Conservation (phyloP, 2,329 filamentous ascomycete species). For the Fusarium sp. region DNA sequence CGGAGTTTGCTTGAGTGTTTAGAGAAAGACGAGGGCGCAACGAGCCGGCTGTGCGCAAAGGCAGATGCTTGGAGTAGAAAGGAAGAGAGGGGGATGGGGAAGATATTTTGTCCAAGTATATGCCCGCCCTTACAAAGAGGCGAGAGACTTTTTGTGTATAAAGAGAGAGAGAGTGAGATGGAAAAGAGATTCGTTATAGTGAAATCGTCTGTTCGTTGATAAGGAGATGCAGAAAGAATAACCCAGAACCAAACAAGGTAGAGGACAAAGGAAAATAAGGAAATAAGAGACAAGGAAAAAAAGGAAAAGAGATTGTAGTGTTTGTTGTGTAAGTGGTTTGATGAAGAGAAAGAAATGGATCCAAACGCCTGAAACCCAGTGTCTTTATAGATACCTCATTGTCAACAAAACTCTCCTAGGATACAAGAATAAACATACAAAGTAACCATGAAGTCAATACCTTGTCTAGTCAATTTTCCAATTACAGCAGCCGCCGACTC, state of each 20-base stretch:
- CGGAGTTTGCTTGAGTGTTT: conserved; percentile 50
- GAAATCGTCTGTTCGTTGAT: conserved; percentile 33
- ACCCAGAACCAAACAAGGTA: conserved; percentile 38
- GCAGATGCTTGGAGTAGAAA: conserved; percentile 56
- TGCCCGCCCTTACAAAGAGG: conserved; percentile 41
- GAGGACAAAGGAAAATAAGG: conserved; percentile 46
- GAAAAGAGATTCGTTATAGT: conserved; percentile 24
- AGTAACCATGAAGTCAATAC: neutral
- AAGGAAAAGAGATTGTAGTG: conserved; percentile 30
- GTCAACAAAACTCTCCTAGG: conserved; percentile 12
- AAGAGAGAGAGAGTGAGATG: conserved; percentile 1
- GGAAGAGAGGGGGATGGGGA: conserved; percentile 51
- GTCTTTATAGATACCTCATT: conserved; percentile 43
- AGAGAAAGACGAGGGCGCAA: conserved; percentile 58
- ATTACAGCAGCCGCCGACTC: conserved; percentile 43
- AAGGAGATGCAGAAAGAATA: conserved; percentile 29
- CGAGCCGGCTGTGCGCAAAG: conserved; percentile 55
- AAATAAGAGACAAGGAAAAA: conserved; percentile 43
- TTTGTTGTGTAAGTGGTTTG: conserved; percentile 43
- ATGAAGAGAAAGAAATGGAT: conserved; percentile 31
- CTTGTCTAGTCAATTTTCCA: conserved; percentile 44
- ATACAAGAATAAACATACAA: conserved; percentile 3
- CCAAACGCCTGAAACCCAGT: conserved; percentile 15
- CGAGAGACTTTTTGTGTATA: conserved; percentile 23
- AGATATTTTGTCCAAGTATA: conserved; percentile 49